A percentile compares a stretch with the other conserved stretches of the same genome.
phyloP scores from a whole-genome alignment of 2,329 filamentous ascomycete genomes.

The Colletotrichum nymphaeae region DNA sequence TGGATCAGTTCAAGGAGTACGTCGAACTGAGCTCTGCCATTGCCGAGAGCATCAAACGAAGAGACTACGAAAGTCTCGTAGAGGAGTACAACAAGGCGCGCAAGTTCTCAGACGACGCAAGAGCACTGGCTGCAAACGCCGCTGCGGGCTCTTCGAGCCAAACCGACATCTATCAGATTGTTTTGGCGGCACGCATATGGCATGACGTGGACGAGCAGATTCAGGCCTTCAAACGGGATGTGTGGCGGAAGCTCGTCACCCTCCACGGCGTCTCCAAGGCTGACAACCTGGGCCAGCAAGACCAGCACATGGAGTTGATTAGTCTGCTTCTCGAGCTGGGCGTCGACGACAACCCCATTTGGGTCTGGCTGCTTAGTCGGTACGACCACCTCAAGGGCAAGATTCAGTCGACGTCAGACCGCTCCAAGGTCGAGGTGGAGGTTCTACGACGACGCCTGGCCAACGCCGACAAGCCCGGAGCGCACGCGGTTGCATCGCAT shows the following conservation, averaged over 20 bases:
- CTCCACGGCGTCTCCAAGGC: conserved; percentile 68
- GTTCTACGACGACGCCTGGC: conserved; percentile 86
- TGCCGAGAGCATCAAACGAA: conserved; percentile 87
- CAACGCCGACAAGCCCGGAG: conserved; percentile 76
- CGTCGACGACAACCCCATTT: conserved; percentile 95
- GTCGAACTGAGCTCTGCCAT: conserved; percentile 84
- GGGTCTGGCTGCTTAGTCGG: conserved; percentile 91
- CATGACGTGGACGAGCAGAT: conserved; percentile 90
- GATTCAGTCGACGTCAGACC: conserved; percentile 82
- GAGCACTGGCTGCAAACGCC: conserved; percentile 68
- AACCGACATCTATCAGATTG: conserved; percentile 83
- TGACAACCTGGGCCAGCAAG: conserved; percentile 68
- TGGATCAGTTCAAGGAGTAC: conserved; percentile 84
- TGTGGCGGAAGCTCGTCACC: conserved; percentile 84
- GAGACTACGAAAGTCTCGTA: conserved; percentile 88
- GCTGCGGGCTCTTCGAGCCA: conserved; percentile 74
- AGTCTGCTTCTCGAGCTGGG: conserved; percentile 90
- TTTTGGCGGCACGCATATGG: conserved; percentile 95
- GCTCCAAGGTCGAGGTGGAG: conserved; percentile 92
- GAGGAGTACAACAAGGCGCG: conserved; percentile 90
- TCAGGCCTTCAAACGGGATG: conserved; percentile 85
- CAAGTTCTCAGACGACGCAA: conserved; percentile 82
- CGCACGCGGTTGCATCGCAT: conserved; percentile 78
- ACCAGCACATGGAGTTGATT: conserved; percentile 92
- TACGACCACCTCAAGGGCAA: conserved; percentile 91